Evolutionary conservation across 1,284 basidiomycete species (phyloP), one percentile per base, ranked within the genome.

Genomic region (Ceratorhiza oryzae-sativae): DNA sequence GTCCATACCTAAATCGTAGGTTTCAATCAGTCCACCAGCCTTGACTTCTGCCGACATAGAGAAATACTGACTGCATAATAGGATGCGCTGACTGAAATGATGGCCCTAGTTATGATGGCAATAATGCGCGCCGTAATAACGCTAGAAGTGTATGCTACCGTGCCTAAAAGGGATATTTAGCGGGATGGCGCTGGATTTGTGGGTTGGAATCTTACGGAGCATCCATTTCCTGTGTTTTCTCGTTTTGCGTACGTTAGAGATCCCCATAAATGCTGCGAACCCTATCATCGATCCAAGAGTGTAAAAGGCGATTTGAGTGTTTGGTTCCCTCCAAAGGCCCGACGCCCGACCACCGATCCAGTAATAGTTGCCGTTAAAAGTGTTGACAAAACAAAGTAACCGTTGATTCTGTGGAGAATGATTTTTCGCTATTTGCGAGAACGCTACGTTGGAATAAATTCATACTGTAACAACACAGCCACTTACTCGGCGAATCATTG

Each of bases 181-280:
- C 10, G 8, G n/a, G n/a, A 23, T 53, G 13, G 9, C 27, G 5
- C 23, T 15, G 12, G 30, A 8, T 46, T 36, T 45, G 12, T 15
- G 30, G 1, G 1, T 27, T 59, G 23, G n/a, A 48, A 20, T 73
- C 73, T 58, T 32, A 74, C 73, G 61, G 23, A 74, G 58, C 73
- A 74, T 74, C 73, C 73, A 74, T 49, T 70, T 72, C 32, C 73
- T 61, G 27, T 74, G 73, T 36, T 72, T 63, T 25, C 71, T 42
- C 10, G 71, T 74, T 42, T 67, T 41, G 36, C 48, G 58, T 23
- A 74, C 73, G 27, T 46, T 59, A 12, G 45, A 55, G 18, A 68
- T 67, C 8, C 73, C 73, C 36, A 55, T 70, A 34, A 72, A 41
- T 23, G 62, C 73, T n/a, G 60, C 51, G 27, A 59, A 51, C 15